Conservation (phyloP, 1,284 basidiomycete genomes). For the Marasmius tenuissimus region DNA sequence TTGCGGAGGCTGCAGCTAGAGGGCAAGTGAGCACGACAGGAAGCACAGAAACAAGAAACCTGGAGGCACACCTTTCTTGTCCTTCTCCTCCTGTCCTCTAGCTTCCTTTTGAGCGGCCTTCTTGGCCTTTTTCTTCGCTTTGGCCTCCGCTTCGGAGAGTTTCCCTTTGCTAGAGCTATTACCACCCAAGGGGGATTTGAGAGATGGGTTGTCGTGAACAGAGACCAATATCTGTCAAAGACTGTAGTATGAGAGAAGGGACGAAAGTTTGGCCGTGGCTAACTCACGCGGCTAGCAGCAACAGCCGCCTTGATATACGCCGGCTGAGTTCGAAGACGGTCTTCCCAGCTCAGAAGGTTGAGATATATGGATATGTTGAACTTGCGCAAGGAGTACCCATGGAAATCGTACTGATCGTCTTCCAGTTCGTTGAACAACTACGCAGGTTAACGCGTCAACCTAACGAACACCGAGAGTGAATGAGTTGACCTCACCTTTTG, state of each 20-base stretch:
- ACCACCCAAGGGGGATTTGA: not conserved
- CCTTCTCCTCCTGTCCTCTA: constrained; percentile 44
- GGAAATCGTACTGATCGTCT: constrained; percentile 99
- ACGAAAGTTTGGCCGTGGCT: not conserved
- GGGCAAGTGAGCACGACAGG: not conserved
- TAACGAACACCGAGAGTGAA: not conserved
- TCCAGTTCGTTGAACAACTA: constrained; percentile 87
- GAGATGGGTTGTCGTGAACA: constrained; percentile 72
- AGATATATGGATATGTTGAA: constrained; percentile 87
- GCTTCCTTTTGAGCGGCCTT: constrained; percentile 72
- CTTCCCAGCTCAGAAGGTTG: constrained; percentile 82
- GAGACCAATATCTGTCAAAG: constrained; percentile 68
- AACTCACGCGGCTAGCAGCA: constrained; percentile 60
- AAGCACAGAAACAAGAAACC: constrained; percentile 3
- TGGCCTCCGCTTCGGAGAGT: constrained; percentile 75
- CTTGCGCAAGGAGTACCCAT: constrained; percentile 91
- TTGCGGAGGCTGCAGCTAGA: constrained; percentile 8
- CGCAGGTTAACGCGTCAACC: not conserved
- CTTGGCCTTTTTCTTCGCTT: constrained; percentile 89
- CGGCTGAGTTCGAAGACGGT: constrained; percentile 74
- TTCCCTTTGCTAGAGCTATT: constrained; percentile 23
- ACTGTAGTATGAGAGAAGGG: not conserved
- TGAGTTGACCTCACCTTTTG: constrained; percentile 53
- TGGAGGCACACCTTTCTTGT: constrained; percentile 48
- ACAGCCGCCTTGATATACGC: constrained; percentile 78